phyloP scores from a whole-genome alignment of 441 rosid species.

The Populus hybrid region DNA sequence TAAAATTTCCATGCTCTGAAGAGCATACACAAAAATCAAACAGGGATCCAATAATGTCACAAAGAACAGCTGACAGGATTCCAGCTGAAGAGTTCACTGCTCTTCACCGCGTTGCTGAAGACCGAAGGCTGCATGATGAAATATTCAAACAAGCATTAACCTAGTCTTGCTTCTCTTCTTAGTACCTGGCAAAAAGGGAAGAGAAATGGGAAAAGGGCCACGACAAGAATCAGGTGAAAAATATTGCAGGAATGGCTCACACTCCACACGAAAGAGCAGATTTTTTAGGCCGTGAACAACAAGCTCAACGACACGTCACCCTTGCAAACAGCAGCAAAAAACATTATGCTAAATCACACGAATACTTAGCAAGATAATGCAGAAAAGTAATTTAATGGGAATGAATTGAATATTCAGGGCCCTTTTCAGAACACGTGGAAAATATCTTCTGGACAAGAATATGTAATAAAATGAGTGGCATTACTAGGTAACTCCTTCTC shows the following conservation, averaged over 20 bases:
- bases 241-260: background rate
- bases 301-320: background rate
- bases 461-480: background rate
- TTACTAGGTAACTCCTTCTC: background rate
- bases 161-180: conserved; percentile 60
- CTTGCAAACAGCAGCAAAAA: background rate
- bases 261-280: background rate
- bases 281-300: background rate
- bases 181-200: conserved; percentile 39
- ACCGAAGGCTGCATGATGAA: background rate
- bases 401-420: background rate
- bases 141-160: conserved; percentile 24
- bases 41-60: background rate
- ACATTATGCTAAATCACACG: background rate
- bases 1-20: background rate
- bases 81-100: conserved; percentile 6
- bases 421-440: background rate
- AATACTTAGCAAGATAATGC: background rate
- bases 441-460: background rate
- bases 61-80: background rate
- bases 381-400: background rate
- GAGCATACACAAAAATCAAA: background rate
- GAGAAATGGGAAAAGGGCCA: background rate
- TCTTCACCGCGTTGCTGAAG: background rate
- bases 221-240: background rate